phyloP scores from a whole-genome alignment of 495 filamentous ascomycete genomes.

The Haplographium delicatum region DNA sequence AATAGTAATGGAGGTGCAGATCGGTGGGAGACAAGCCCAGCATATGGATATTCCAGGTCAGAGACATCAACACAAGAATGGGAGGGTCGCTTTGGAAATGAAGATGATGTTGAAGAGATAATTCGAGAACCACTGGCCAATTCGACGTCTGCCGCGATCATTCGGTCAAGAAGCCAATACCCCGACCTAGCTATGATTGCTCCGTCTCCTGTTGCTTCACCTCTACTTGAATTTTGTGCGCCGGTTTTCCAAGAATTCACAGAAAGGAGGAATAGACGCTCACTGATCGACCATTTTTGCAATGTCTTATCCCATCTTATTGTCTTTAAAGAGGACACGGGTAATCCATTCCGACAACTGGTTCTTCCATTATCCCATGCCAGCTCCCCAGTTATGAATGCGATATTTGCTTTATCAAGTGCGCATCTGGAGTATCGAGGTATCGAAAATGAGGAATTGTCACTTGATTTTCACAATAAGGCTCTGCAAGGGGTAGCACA shows the following conservation, averaged over 20 bases:
- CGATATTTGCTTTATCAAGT: conserved; percentile 53
- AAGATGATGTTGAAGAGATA: conserved; percentile 20
- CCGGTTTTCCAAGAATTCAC: conserved; percentile 53
- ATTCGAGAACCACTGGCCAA: conserved; percentile 1
- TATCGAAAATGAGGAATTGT: conserved; percentile 48
- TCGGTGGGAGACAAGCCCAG: conserved; percentile 18
- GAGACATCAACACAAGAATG: conserved; percentile 10
- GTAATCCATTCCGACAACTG: conserved; percentile 58
- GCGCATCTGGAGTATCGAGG: conserved; percentile 56
- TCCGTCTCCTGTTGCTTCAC: conserved; percentile 40
- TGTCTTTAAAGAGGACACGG: conserved; percentile 57
- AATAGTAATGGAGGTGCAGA: conserved; percentile 1
- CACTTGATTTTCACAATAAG: conserved; percentile 52
- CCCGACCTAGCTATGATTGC: conserved; percentile 38
- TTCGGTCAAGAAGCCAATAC: conserved; percentile 21
- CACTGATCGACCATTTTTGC: conserved; percentile 57
- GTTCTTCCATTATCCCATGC: conserved; percentile 51
- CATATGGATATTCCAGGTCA: conserved; percentile 9
- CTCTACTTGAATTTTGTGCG: conserved; percentile 43
- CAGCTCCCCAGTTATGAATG: conserved; percentile 49
- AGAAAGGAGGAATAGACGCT: conserved; percentile 46
- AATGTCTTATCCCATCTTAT: conserved; percentile 58
- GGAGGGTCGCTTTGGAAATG: conserved; percentile 4
- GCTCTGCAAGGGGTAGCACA: conserved; percentile 53
- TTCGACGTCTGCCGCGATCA: conserved; percentile 1